Evolutionary conservation across 768 basidiomycete genomes (phyloP), one percentile per base, ranked within the genome.

Genomic region (Hericium erinaceus): DNA sequence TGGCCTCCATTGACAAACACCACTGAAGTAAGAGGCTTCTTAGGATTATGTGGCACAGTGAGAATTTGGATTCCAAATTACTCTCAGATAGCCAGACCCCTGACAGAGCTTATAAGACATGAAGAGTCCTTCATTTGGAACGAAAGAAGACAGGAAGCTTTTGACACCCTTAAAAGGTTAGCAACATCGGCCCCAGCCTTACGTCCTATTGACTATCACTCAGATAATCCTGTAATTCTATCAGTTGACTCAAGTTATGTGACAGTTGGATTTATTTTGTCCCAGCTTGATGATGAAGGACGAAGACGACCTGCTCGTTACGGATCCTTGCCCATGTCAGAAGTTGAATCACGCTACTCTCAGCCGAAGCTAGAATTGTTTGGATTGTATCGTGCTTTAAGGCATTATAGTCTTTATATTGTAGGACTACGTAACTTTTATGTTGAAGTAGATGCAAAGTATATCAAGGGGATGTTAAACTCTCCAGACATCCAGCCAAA

Each of bases 311-410:
- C 68, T 33, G 64, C 67, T 0, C 61, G 66, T 0, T 80, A 77
- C 46, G 68, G 74, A 0, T 78, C 73, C 0, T 72, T 79, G 0
- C 62, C 70, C 0, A 64, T 77, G 33, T 74, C 73, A 39, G 67
- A 59, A 1, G 58, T 58, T 0, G 67, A 69, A 39, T n/a, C 51
- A 2, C 10, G 58, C 73, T 66, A 66, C 39, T 66, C 63, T 0
- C 68, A 68, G 48, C 58, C 67, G 3, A 70, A 28, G 40, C 33
- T 70, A 3, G 64, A 69, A 41, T 56, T 69, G 0, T 70, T 68
- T 50, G 65, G 69, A 0, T 55, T 69, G 0, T 68, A 48, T 39
- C 60, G 57, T 16, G 52, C 60, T 48, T 54, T n/a, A 1, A 60
- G 60, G 0, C 62, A 61, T 0, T 44, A 58, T 1, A 44, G 59